A percentile compares a stretch with the other conserved stretches of the same genome.
Evolutionary conservation across 163 green algal genomes (phyloP).

Genomic region (Chlamydomonas reinhardtii): DNA sequence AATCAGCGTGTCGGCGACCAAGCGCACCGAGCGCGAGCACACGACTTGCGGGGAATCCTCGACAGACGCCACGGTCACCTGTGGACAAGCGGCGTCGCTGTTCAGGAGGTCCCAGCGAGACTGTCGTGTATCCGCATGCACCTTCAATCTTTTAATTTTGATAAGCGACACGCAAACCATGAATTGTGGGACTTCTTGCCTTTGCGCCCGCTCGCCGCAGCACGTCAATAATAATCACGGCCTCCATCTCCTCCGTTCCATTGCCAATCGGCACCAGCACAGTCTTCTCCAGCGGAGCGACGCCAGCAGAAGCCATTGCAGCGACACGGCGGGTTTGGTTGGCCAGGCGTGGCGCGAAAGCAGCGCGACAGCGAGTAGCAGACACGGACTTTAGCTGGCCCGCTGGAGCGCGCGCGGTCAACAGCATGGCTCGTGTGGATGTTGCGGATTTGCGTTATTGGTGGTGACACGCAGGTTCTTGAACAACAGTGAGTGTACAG

Average conservation of each 20-base stretch:
- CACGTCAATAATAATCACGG: slow-evolving; percentile 91
- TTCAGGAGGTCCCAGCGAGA: too few relatives aligned
- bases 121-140: too few relatives aligned
- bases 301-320: neutral
- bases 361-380: neutral
- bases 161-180: too few relatives aligned
- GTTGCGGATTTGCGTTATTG: too few relatives aligned
- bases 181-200: too few relatives aligned
- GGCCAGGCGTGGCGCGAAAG: neutral
- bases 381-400: neutral
- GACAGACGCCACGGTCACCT: slow-evolving; percentile 90
- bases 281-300: neutral
- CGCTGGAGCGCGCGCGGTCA: too few relatives aligned
- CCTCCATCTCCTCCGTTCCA: slow-evolving; percentile 72
- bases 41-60: slow-evolving; percentile 73
- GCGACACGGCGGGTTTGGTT: neutral
- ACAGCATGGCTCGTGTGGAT: too few relatives aligned
- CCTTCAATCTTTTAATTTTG: too few relatives aligned
- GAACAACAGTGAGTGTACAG: too few relatives aligned
- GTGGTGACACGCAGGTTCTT: too few relatives aligned
- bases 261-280: slow-evolving; percentile 46
- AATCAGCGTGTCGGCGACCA: slow-evolving; percentile 91
- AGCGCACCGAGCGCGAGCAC: slow-evolving; percentile 78
- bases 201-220: slow-evolving; percentile 83
- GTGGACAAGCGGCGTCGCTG: too few relatives aligned